Base-by-base conservation (phyloP, 1,139 yeast species). In the Protomyces inundatus region DNA sequence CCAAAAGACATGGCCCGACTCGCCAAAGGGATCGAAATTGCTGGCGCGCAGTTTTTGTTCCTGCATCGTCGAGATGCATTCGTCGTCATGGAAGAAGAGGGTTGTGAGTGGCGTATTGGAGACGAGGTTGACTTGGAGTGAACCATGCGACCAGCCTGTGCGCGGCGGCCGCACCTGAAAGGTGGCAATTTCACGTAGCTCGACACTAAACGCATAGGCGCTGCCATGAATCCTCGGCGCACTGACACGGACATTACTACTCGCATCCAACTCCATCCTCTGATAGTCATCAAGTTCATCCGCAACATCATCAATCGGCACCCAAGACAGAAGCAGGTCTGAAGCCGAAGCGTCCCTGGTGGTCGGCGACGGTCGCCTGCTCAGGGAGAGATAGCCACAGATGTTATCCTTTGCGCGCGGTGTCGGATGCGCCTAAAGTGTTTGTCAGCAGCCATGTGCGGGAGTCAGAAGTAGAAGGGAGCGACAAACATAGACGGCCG, bases 91-190 rank as follows among this genome's bases (percentile, higher is more conserved):
- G 77, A 95, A 91, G 74, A 90, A 93, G 54, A 93, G 73, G 6
- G 90, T 86, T 0, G 98, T 97, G 66, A 84, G 82, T 50, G 88
- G 87, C 36, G 53, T 67, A 57, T 86, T 88, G 60, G 82, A 85
- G n/a, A 75, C 70, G 4, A 89, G 81, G 74, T 90, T 87, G 55
- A 91, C 76, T 1, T 90, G 79, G 23, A 91, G 77, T 0, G 96
- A 88, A 0, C 99, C 99, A 76, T 83, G 83, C 96, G 97, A 93
- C 85, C 89, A 87, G 0, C 97, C 95, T 32, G 81, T 77, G 1
- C 90, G 84, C 1, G 98, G 97, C 4, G 85, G 86, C 65, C 97
- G 81, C 9, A 87, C 82, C 73, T 91, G 96, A 55, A 93, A 79
- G 35, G 96, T 87, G 73, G 85, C 91, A 3, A 93, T 74, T 66